A percentile compares a stretch with the other conserved stretches of the same genome.
phyloP scores from a whole-genome alignment of 208 protist genomes.

The Wallacemonas sp. region DNA sequence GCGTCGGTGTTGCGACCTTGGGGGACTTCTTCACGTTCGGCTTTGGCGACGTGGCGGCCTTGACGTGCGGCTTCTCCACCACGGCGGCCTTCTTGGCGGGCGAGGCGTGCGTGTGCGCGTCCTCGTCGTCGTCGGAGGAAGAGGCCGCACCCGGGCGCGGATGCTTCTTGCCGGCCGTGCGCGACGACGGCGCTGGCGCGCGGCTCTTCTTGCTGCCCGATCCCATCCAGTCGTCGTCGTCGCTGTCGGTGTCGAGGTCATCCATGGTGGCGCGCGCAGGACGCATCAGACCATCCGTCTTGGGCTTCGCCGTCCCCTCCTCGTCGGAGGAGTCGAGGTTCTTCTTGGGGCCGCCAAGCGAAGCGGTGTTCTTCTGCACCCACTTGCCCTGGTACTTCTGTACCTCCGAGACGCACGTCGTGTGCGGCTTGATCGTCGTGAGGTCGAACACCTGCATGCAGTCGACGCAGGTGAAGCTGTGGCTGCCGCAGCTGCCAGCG shows the following conservation, averaged over 20 bases:
- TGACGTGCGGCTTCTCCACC: background rate
- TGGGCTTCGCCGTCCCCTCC: slow-evolving; percentile 11
- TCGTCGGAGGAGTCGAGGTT: slow-evolving; percentile 23
- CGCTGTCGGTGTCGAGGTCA: slow-evolving; percentile 23
- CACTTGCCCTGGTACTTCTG: slow-evolving; percentile 90
- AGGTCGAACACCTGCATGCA: slow-evolving; percentile 87
- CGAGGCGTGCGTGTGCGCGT: background rate
- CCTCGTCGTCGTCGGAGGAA: slow-evolving; percentile 34
- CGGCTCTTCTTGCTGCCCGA: slow-evolving; percentile 22
- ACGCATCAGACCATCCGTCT: slow-evolving; percentile 12
- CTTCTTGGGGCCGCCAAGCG: slow-evolving; percentile 19
- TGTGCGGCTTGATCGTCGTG: slow-evolving; percentile 77
- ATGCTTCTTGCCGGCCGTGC: slow-evolving; percentile 16
- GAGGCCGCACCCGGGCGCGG: slow-evolving; percentile 25
- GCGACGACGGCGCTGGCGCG: background rate
- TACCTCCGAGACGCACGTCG: slow-evolving; percentile 78
- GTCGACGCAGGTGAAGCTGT: slow-evolving; percentile 86
- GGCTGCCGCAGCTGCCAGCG: slow-evolving; percentile 44
- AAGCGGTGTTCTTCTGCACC: slow-evolving; percentile 39
- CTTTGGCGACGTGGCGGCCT: background rate
- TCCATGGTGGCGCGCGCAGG: slow-evolving; percentile 16
- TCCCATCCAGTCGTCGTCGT: slow-evolving; percentile 50
- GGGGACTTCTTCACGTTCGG: slow-evolving; percentile 22
- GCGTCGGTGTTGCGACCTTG: slow-evolving; percentile 2
- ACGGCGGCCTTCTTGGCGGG: background rate